Evolutionary conservation across 1,284 basidiomycete species (phyloP).

Genomic region (Amylostereum chailletii): DNA sequence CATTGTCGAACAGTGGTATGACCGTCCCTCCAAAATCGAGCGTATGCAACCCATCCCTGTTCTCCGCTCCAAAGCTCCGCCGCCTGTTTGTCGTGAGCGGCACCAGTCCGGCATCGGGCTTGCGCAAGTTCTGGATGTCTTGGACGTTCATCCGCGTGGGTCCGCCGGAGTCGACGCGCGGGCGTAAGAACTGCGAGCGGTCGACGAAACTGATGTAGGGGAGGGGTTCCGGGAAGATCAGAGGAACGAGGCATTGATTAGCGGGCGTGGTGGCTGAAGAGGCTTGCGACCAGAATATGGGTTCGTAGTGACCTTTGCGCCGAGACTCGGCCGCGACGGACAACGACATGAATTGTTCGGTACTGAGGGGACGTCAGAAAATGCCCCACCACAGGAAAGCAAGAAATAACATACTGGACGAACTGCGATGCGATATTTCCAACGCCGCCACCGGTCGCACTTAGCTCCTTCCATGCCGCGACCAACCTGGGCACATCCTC

Average conservation of each 20-base stretch:
- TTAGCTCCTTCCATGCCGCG: constrained; percentile 44
- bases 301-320: constrained; percentile 62
- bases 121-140: constrained; percentile 45
- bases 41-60: constrained; percentile 13
- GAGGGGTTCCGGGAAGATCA: constrained; percentile 67
- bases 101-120: constrained; percentile 21
- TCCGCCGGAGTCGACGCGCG: constrained; percentile 52
- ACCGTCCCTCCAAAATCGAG: constrained; percentile 56
- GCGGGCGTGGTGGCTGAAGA: constrained; percentile 25
- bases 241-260: constrained; percentile 49
- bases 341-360: constrained; percentile 71
- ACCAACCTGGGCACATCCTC: constrained; percentile 46
- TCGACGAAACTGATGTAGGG: constrained; percentile 62
- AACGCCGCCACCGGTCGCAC: constrained; percentile 31
- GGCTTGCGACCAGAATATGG: constrained; percentile 58
- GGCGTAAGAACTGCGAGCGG: constrained; percentile 48
- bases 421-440: constrained; percentile 46
- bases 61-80: constrained; percentile 5
- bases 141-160: constrained; percentile 33
- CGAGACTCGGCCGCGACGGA: constrained; percentile 69
- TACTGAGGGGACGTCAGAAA: constrained; percentile 28
- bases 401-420: constrained; percentile 37
- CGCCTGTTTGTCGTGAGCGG: constrained; percentile 7
- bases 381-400: background rate
- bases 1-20: constrained; percentile 66